Conservation (phyloP, 2,329 filamentous ascomycete genomes). For the Ploettnerulaceae sp. region DNA sequence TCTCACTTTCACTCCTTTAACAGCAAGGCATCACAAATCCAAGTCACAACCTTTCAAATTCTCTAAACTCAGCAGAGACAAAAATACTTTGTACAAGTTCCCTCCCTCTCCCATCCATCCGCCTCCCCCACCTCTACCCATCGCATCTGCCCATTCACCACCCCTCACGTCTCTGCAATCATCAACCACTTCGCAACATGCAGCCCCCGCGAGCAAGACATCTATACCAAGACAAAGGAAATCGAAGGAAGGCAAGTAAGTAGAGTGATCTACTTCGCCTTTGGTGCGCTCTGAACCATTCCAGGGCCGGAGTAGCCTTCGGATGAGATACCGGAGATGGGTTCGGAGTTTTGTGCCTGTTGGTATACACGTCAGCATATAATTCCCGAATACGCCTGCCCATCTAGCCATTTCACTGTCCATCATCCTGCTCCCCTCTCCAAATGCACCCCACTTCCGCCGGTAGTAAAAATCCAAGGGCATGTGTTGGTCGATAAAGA, state of each 20-base stretch:
- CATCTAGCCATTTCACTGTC: background rate
- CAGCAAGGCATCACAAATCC: background rate
- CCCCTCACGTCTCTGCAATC: background rate
- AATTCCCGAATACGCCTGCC: background rate
- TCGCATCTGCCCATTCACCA: background rate
- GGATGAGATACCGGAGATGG: conserved; percentile 77
- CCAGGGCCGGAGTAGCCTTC: conserved; percentile 75
- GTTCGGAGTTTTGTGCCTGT: conserved; percentile 79
- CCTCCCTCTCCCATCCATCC: background rate
- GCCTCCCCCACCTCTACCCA: background rate
- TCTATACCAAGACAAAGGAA: background rate
- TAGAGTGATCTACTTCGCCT: conserved; percentile 25
- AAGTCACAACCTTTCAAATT: background rate
- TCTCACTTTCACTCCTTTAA: background rate
- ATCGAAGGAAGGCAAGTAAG: background rate
- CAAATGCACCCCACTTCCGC: background rate
- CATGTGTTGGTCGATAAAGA: background rate
- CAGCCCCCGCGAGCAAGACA: background rate
- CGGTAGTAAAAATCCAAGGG: background rate
- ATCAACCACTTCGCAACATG: background rate
- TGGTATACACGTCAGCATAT: conserved; percentile 14
- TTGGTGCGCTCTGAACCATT: conserved; percentile 56
- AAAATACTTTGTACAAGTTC: conserved; percentile 8
- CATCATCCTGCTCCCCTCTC: background rate
- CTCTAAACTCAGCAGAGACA: background rate